These are phyloP conservation scores for Trypanosoma mega DNA, from an alignment of 208 protist genomes.

Conservation along the genomic window DNA sequence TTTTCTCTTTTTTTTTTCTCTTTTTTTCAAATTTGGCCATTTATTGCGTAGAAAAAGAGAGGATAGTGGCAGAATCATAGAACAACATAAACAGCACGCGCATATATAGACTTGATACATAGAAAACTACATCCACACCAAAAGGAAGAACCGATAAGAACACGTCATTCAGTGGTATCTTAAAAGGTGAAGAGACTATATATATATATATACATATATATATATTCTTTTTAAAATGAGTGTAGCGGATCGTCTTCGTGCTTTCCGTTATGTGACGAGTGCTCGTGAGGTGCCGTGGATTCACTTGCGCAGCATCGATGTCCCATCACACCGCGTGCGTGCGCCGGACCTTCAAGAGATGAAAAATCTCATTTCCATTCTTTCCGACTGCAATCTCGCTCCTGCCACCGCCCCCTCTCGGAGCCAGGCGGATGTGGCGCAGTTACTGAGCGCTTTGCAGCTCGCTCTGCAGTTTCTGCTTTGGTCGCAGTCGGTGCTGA, in stretches of 20 bases:
- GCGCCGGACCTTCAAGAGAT: conserved; percentile 66
- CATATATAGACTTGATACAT: no score
- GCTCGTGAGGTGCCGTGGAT: conserved; percentile 54
- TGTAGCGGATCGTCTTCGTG: conserved; percentile 44
- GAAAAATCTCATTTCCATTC: conserved; percentile 60
- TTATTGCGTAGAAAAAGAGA: no score
- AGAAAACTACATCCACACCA: conserved; percentile 14
- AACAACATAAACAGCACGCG: no score
- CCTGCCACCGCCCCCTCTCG: conserved; percentile 30
- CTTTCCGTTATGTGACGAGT: conserved; percentile 38
- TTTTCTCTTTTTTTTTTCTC: no score
- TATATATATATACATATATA: not conserved
- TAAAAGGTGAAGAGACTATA: no score
- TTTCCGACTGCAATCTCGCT: conserved; percentile 29
- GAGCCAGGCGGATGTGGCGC: conserved; percentile 56
- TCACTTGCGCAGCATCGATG: conserved; percentile 49
- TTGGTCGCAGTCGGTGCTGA: conserved; percentile 79
- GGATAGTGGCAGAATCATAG: no score
- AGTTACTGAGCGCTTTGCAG: conserved; percentile 67
- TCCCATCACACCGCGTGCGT: conserved; percentile 38
- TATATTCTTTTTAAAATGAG: conserved; percentile 28
- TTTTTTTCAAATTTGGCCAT: no score
- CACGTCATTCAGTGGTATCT: no score
- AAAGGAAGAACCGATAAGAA: conserved; percentile 10
- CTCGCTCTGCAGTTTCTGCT: conserved; percentile 75